Base-by-base conservation (phyloP, 2,329 filamentous ascomycete species). In the Cercospora sp. region DNA sequence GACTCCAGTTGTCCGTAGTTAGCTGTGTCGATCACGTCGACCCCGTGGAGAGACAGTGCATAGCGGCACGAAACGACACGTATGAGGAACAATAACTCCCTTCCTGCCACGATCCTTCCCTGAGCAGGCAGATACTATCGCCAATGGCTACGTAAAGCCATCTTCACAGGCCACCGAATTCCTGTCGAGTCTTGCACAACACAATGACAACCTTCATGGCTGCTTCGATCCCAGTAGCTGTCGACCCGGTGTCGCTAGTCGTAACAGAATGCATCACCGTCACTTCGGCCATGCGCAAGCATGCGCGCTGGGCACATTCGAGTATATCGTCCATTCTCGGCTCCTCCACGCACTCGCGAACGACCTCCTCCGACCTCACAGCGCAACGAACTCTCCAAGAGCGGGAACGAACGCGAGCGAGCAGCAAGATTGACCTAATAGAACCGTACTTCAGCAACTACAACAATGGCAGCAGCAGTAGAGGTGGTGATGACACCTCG, bases 231-330 rank as follows among this genome's bases (percentile, higher is more conserved):
- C 74, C 72, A 20, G 78, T 79, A 31, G 78, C 78, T 57, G 78
- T 79, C 59, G 77, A 79, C 68, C 78, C 77, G 5, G 76, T 79
- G 36, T 76, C 78, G 60, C 84, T 99, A 75, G 93, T 99, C 72
- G 97, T 96, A 71, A 97, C 94, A 81, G 95, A 99, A 89, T 99
- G 95, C 81, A 98, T 98, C 78, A 94, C 94, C 57, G 94, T 99
- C 82, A 98, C 95, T 13, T 97, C 94, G 70, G 93, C 94, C 69
- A 97, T 99, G 87, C 94, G 96, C 77, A 99, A 99, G 83, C 91
- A 97, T 87, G 91, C 93, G 72, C 91, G 95, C 72, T 98, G 94
- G 85, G 93, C 93, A 59, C 94, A 98, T 79, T 97, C 94, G 12
- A 97, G 94, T 5, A 95, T 99, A 55, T 93, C 95, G 42, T 94